Evolutionary conservation across 176 grass and related monocot genomes (phyloP).

Genomic region (Rhynchospora tenuis): DNA sequence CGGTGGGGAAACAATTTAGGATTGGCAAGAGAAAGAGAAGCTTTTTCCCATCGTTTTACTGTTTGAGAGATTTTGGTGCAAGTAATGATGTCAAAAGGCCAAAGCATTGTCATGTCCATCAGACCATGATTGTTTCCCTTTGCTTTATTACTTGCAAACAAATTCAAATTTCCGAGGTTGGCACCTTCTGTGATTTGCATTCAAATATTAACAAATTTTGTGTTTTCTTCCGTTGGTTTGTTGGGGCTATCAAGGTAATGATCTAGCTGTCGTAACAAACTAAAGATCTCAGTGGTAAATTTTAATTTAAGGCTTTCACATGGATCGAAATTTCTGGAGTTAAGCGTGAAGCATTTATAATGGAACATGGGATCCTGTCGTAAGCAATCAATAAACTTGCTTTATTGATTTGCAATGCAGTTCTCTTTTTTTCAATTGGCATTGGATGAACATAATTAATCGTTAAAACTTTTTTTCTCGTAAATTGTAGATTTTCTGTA

Average conservation of each 20-base stretch:
- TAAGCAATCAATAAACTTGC: not conserved
- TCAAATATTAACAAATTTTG: conserved; percentile 18
- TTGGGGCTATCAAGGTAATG: not conserved
- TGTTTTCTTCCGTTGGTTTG: not conserved
- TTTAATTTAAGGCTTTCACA: conserved; percentile 5
- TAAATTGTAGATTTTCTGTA: not conserved
- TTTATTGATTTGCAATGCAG: not conserved
- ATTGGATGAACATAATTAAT: not conserved
- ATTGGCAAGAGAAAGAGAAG: not conserved
- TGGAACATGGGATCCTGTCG: not conserved
- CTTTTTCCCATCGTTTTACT: conserved; percentile 7
- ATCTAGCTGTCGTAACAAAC: not conserved
- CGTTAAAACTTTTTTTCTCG: not conserved
- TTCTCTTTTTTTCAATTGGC: not conserved
- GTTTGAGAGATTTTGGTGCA: conserved; percentile 12
- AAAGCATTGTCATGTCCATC: conserved; percentile 26
- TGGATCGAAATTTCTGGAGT: not conserved
- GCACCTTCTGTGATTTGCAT: conserved; percentile 11
- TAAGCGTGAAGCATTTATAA: conserved; percentile 3
- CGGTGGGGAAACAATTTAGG: conserved; percentile 9
- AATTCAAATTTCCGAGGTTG: conserved; percentile 28
- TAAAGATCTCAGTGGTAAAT: not conserved
- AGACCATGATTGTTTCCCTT: not conserved
- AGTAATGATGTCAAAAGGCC: conserved; percentile 24
- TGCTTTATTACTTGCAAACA: conserved; percentile 19